phyloP scores from a whole-genome alignment of 768 basidiomycete genomes.

The Boletellus sp. region DNA sequence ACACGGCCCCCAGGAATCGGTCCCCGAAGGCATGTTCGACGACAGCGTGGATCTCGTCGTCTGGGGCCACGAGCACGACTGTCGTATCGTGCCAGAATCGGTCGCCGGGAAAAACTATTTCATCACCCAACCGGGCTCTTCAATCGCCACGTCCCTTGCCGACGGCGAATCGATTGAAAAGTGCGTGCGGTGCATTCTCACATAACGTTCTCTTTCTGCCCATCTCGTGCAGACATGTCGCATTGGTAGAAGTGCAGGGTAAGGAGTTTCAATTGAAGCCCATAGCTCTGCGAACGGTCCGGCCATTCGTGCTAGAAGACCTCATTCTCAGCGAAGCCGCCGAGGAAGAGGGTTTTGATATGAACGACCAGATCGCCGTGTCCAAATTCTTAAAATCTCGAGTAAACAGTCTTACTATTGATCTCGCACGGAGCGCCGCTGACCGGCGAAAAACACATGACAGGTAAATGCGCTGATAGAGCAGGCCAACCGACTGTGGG shows the following conservation, averaged over 20 bases:
- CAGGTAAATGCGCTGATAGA: slow-evolving; percentile 79
- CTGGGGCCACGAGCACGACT: slow-evolving; percentile 99
- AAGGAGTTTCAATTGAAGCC: slow-evolving; percentile 85
- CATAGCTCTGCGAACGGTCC: slow-evolving; percentile 83
- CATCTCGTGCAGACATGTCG: slow-evolving; percentile 68
- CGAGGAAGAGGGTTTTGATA: slow-evolving; percentile 71
- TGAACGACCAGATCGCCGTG: slow-evolving; percentile 80
- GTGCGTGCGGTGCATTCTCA: slow-evolving; percentile 37
- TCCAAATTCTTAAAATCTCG: slow-evolving; percentile 73
- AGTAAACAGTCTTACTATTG: slow-evolving; percentile 38
- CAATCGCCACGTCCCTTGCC: slow-evolving; percentile 89
- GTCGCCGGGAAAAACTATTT: slow-evolving; percentile 90
- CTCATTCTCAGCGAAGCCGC: slow-evolving; percentile 71
- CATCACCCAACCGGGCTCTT: slow-evolving; percentile 93
- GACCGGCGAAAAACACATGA: neutral
- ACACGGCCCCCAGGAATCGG: slow-evolving; percentile 90
- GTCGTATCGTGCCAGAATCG: slow-evolving; percentile 83
- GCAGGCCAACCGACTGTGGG: slow-evolving; percentile 52
- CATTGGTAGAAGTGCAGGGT: slow-evolving; percentile 80
- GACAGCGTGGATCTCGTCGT: slow-evolving; percentile 90
- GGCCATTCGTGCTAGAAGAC: slow-evolving; percentile 91
- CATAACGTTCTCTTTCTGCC: neutral
- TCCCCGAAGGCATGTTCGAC: slow-evolving; percentile 97
- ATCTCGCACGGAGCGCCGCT: neutral
- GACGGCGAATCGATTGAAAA: slow-evolving; percentile 92